Evolutionary conservation across 1,284 basidiomycete species (phyloP).

Genomic region (Papiliotrema fonsecae): DNA sequence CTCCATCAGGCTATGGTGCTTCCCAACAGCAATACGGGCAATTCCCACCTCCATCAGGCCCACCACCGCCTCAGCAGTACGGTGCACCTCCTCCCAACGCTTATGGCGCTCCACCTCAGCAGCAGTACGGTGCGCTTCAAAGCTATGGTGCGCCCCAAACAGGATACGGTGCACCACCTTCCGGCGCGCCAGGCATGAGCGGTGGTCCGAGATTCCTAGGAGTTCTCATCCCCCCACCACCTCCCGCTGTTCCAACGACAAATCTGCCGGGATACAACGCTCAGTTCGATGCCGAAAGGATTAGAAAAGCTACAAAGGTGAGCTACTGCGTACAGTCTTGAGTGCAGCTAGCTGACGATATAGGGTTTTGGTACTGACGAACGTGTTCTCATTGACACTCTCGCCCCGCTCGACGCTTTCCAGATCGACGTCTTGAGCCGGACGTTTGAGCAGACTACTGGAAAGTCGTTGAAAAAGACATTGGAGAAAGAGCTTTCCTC

Average conservation of each 20-base stretch:
- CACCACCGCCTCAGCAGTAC: constrained; percentile 10
- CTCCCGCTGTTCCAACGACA: constrained; percentile 36
- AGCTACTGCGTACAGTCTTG: constrained; percentile 5
- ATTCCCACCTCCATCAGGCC: constrained; percentile 9
- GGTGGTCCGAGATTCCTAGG: constrained; percentile 37
- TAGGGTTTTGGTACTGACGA: constrained; percentile 49
- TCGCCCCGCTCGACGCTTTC: constrained; percentile 44
- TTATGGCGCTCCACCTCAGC: background rate
- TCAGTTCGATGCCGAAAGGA: constrained; percentile 44
- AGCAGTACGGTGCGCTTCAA: constrained; percentile 1
- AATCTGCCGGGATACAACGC: constrained; percentile 43
- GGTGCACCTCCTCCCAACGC: constrained; percentile 7
- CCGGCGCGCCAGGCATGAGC: background rate
- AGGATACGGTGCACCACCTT: constrained; percentile 7
- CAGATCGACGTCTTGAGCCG: constrained; percentile 44
- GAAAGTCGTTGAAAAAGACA: constrained; percentile 36
- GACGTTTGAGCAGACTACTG: constrained; percentile 43
- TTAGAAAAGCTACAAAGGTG: constrained; percentile 49
- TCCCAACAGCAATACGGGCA: constrained; percentile 10
- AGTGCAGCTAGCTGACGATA: constrained; percentile 2
- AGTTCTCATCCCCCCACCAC: constrained; percentile 40
- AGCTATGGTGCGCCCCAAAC: constrained; percentile 5
- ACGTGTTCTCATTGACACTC: constrained; percentile 37
- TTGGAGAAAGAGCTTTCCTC: constrained; percentile 47
- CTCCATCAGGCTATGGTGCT: constrained; percentile 12